Conservation (phyloP, 148 eudicot genomes). For the Rhododendron henanense region DNA sequence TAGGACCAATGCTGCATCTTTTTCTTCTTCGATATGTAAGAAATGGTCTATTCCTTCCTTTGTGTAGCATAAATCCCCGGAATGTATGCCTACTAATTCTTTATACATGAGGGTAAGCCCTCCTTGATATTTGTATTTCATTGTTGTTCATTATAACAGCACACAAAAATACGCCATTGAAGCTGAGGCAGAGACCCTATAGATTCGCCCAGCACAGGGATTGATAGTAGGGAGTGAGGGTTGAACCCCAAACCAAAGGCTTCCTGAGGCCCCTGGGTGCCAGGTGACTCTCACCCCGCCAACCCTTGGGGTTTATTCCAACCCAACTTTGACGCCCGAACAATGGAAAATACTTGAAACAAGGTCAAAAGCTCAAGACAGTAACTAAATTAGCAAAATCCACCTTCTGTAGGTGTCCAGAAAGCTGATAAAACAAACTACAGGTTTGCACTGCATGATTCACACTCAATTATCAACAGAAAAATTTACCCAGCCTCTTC, state of each 20-base stretch:
- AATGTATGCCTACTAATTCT: background rate
- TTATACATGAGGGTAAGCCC: background rate
- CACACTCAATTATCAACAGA: constrained; percentile 83
- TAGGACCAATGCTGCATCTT: background rate
- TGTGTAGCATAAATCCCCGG: background rate
- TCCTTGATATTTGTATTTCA: background rate
- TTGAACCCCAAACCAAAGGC: background rate
- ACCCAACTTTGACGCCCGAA: background rate
- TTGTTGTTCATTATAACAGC: background rate
- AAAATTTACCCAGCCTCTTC: constrained; percentile 91
- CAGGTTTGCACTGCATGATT: constrained; percentile 71
- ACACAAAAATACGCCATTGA: background rate
- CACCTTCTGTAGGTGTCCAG: constrained; percentile 66
- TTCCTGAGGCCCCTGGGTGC: background rate
- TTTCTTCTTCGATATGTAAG: background rate
- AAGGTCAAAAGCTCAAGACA: background rate
- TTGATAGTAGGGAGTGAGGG: background rate
- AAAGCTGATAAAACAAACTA: constrained; percentile 40
- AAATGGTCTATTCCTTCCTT: background rate
- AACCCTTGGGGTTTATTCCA: background rate
- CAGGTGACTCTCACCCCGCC: background rate
- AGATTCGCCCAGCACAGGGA: background rate
- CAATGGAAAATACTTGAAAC: background rate
- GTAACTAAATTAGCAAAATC: constrained; percentile 10
- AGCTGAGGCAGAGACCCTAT: background rate